Conservation (phyloP, 257 asterid species). For the Plantago major region DNA sequence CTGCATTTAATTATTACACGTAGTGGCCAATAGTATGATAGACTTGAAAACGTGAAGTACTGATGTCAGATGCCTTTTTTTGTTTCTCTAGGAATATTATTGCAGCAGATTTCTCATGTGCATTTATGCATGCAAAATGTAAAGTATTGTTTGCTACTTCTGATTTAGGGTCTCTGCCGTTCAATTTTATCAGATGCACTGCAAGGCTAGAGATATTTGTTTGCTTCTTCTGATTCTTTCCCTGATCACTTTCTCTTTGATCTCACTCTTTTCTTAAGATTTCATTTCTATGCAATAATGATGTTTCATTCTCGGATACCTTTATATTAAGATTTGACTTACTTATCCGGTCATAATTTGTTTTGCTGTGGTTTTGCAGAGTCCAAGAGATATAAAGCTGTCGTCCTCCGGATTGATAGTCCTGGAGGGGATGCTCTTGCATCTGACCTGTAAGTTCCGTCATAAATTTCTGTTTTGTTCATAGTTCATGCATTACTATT, state of each 20-base stretch:
- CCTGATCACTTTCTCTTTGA: no score
- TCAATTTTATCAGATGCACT: no score
- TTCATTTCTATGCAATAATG: not conserved
- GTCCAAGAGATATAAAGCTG: conserved; percentile 85
- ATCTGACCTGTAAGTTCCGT: conserved; percentile 81
- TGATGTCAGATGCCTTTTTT: not conserved
- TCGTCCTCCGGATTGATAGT: conserved; percentile 87
- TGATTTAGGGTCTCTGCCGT: not conserved
- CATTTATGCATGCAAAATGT: not conserved
- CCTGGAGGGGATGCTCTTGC: conserved; percentile 99
- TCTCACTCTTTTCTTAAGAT: not conserved
- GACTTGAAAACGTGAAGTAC: not conserved
- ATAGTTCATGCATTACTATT: not conserved
- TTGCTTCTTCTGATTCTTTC: not conserved
- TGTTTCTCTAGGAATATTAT: not conserved
- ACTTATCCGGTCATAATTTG: conserved; percentile 12
- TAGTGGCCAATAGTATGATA: not conserved
- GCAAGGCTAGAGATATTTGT: not conserved
- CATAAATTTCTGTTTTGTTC: not conserved
- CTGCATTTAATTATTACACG: not conserved
- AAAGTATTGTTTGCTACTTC: not conserved
- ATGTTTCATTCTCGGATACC: not conserved
- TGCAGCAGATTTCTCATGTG: not conserved
- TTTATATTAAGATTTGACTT: not conserved
- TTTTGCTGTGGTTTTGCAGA: conserved; percentile 40